Percentiles rank a stretch among this genome's conserved stretches.
phyloP scores from a whole-genome alignment of 73 alveolate genomes.

The Stentor roeselii region DNA sequence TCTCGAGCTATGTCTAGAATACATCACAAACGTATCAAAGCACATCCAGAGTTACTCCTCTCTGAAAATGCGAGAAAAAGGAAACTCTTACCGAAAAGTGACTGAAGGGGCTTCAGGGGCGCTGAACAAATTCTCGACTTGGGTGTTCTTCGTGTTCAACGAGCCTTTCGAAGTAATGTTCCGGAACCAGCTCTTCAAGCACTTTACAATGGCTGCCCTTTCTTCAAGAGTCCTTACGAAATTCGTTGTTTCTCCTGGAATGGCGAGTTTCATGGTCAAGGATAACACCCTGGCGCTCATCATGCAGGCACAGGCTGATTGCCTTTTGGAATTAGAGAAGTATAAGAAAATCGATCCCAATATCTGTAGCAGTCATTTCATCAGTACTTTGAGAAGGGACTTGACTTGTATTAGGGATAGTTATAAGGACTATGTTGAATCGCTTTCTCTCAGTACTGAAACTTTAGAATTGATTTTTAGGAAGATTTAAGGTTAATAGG shows the following conservation, averaged over 20 bases:
- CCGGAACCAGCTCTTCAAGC: background rate
- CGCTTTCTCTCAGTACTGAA: background rate
- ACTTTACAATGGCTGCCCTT: slow-evolving; percentile 20
- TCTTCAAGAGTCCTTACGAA: background rate
- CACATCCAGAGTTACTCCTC: background rate
- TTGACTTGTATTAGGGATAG: background rate
- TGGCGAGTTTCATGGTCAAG: background rate
- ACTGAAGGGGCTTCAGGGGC: background rate
- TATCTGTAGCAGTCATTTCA: background rate
- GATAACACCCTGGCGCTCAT: background rate
- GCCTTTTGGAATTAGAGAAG: background rate
- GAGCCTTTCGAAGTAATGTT: slow-evolving; percentile 20
- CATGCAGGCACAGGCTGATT: background rate
- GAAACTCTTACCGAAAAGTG: background rate
- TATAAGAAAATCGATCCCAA: background rate
- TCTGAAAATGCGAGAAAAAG: background rate
- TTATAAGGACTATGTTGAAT: background rate
- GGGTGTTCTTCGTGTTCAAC: background rate
- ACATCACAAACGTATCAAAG: background rate
- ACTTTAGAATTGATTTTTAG: background rate
- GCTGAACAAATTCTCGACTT: background rate
- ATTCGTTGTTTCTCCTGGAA: background rate
- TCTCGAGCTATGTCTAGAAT: background rate
- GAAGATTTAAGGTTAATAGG: no score
- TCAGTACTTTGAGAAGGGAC: background rate